phyloP scores from a whole-genome alignment of 2,329 filamentous ascomycete genomes.

The Elsinoe necatrix region DNA sequence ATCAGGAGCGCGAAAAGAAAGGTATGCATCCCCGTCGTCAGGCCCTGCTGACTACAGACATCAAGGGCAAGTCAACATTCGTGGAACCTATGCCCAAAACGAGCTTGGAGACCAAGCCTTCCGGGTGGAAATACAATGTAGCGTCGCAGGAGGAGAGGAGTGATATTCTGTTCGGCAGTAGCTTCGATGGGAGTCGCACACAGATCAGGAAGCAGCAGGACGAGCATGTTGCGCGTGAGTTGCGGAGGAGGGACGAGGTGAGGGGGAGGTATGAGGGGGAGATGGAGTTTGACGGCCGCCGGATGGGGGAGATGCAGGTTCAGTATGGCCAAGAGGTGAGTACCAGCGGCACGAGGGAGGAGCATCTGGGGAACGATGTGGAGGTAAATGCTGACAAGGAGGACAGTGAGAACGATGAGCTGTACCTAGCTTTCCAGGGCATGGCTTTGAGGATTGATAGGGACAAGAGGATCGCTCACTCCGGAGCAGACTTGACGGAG shows the following conservation, averaged over 20 bases:
- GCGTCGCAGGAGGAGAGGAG: background rate
- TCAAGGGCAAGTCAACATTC: background rate
- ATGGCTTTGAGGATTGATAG: background rate
- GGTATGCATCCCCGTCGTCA: background rate
- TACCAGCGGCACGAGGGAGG: background rate
- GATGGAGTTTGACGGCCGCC: background rate
- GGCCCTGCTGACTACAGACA: background rate
- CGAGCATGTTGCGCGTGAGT: background rate
- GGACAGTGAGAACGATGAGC: background rate
- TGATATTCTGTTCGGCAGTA: background rate
- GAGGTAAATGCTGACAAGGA: background rate
- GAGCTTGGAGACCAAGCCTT: background rate
- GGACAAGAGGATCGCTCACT: background rate
- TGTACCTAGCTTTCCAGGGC: background rate
- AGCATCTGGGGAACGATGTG: background rate
- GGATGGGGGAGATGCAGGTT: background rate
- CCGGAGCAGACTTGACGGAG: background rate
- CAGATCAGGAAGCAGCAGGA: background rate
- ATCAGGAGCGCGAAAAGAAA: background rate
- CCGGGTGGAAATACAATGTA: background rate
- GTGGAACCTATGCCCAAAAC: background rate
- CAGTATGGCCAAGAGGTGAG: background rate
- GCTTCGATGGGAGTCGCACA: background rate
- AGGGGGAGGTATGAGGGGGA: background rate
- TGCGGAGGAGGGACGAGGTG: background rate